A percentile compares a stretch with the other conserved stretches of the same genome.
phyloP scores from a whole-genome alignment of 441 rosid genomes.

The Populus hybrid region DNA sequence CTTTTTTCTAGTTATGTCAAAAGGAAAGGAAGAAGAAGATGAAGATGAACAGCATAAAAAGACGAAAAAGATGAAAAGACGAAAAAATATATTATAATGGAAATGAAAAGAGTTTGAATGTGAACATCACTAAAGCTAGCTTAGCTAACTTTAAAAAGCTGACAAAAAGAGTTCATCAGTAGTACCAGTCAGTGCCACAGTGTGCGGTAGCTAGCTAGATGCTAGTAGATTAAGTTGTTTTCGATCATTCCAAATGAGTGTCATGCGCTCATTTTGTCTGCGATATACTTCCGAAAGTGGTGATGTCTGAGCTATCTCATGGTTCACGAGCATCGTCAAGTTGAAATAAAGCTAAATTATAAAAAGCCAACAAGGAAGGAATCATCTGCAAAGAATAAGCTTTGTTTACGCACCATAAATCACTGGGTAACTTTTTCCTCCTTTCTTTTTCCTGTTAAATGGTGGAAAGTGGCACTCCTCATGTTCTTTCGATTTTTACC shows the following conservation, averaged over 20 bases:
- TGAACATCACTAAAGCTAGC: not conserved
- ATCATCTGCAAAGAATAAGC: not conserved
- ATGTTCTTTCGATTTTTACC: no score
- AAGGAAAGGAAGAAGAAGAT: no score
- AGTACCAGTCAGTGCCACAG: not conserved
- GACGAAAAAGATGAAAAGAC: no score
- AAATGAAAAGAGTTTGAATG: not conserved
- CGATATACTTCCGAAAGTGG: not conserved
- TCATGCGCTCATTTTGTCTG: conserved; percentile 7
- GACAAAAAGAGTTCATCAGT: not conserved
- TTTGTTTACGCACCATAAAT: no score
- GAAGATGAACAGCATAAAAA: no score
- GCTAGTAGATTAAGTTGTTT: not conserved
- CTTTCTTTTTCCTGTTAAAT: no score
- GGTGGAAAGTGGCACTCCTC: no score
- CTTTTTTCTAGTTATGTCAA: not conserved
- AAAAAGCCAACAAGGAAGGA: not conserved
- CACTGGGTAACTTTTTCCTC: not conserved
- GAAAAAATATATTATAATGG: no score
- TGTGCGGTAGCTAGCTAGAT: not conserved
- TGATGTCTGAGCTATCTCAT: not conserved
- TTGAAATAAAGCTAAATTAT: not conserved
- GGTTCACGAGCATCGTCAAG: not conserved
- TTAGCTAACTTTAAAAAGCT: no score
- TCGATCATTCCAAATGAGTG: conserved; percentile 11